Evolutionary conservation across 2,329 filamentous ascomycete species (phyloP).

Genomic region (Colletotrichum chrysophilum): DNA sequence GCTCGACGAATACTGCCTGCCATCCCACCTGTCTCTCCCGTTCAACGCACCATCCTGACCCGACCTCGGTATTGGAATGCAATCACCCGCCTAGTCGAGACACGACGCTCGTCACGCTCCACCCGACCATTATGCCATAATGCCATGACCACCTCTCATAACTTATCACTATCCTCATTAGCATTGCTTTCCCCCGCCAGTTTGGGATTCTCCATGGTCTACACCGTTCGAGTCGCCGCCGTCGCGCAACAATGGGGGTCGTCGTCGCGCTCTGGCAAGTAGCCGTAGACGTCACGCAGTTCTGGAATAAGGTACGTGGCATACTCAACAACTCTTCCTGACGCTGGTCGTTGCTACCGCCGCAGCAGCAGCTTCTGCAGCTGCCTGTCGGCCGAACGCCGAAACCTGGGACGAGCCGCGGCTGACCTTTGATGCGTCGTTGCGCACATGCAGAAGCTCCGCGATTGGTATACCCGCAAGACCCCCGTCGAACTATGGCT

Average conservation of each 20-base stretch:
- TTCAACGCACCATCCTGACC: background rate
- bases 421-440: constrained; percentile 1
- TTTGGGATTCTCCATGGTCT: constrained; percentile 18
- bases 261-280: constrained; percentile 59
- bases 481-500: constrained; percentile 70
- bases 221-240: background rate
- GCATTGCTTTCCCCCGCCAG: constrained; percentile 7
- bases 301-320: constrained; percentile 64
- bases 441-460: constrained; percentile 60
- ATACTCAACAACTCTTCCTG: background rate
- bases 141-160: constrained; percentile 12
- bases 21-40: background rate
- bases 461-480: constrained; percentile 70
- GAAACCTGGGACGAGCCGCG: background rate
- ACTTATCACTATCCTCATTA: constrained; percentile 13
- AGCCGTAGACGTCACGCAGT: constrained; percentile 64
- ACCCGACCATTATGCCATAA: constrained; percentile 15
- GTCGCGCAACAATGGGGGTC: constrained; percentile 42
- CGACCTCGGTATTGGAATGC: constrained; percentile 13
- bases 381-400: background rate
- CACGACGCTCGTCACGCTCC: constrained; percentile 5
- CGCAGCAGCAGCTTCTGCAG: background rate
- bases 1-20: background rate
- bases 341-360: background rate
- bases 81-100: constrained; percentile 3